Percentiles rank a stretch among this genome's conserved stretches.
Conservation (phyloP, 345 rosid genomes). For the Triadica sebifera region DNA sequence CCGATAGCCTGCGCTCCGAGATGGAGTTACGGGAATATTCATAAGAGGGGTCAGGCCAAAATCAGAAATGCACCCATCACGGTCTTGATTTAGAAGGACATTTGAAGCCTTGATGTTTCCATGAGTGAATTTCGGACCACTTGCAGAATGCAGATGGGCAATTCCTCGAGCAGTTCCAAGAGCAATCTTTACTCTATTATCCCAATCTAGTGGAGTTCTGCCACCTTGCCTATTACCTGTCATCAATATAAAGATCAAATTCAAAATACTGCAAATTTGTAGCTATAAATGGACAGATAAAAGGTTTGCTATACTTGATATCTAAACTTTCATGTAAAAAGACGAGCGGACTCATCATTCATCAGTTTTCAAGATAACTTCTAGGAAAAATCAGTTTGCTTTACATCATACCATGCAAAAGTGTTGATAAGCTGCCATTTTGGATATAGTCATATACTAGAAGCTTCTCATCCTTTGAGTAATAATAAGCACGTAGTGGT, state of each 20-base stretch:
- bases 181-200: slow-evolving; percentile 59
- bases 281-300: background rate
- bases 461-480: slow-evolving; percentile 89
- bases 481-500: slow-evolving; percentile 80
- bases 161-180: slow-evolving; percentile 68
- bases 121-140: slow-evolving; percentile 73
- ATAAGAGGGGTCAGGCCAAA: slow-evolving; percentile 65
- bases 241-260: slow-evolving; percentile 14
- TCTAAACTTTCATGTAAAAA: background rate
- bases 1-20: slow-evolving; percentile 71
- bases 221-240: slow-evolving; percentile 60
- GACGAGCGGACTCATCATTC: background rate
- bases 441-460: slow-evolving; percentile 64
- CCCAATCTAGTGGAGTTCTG: slow-evolving; percentile 67
- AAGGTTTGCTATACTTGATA: background rate
- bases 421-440: slow-evolving; percentile 60
- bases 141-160: slow-evolving; percentile 65
- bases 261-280: slow-evolving; percentile 1
- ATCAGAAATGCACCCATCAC: slow-evolving; percentile 58
- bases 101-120: slow-evolving; percentile 87
- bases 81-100: slow-evolving; percentile 60
- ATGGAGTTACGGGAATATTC: slow-evolving; percentile 57
- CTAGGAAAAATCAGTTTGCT: background rate
- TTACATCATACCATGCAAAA: slow-evolving; percentile 63
- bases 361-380: background rate